These are phyloP conservation scores for Ustulina deusta DNA, from an alignment of 2,329 filamentous ascomycete species.

Conservation along the genomic window DNA sequence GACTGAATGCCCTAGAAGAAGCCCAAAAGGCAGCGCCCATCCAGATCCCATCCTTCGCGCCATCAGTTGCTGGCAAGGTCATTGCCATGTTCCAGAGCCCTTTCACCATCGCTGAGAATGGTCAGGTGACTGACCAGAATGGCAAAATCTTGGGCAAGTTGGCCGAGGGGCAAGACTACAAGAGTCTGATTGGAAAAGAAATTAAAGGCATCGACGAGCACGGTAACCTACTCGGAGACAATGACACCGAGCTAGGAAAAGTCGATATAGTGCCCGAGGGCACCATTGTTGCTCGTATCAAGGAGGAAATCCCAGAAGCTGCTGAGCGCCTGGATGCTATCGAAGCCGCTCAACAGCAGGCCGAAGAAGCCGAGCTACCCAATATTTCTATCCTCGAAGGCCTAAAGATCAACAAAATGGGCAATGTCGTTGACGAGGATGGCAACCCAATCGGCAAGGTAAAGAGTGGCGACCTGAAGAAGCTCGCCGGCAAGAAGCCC, in stretches of 20 bases:
- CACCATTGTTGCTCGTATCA: constrained; percentile 53
- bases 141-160: constrained; percentile 53
- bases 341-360: constrained; percentile 51
- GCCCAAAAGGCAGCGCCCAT: constrained; percentile 40
- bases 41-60: constrained; percentile 50
- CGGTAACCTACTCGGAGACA: constrained; percentile 75
- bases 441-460: constrained; percentile 60
- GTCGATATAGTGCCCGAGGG: constrained; percentile 64
- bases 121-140: constrained; percentile 62
- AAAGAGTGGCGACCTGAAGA: constrained; percentile 55
- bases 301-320: constrained; percentile 50
- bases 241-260: constrained; percentile 73
- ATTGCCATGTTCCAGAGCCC: constrained; percentile 51
- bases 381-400: constrained; percentile 54
- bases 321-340: constrained; percentile 50
- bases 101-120: constrained; percentile 60
- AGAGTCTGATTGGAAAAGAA: constrained; percentile 64
- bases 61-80: constrained; percentile 50
- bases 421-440: constrained; percentile 59
- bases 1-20: constrained; percentile 59
- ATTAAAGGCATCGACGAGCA: constrained; percentile 75
- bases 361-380: constrained; percentile 40
- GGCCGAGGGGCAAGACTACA: constrained; percentile 48
- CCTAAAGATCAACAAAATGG: constrained; percentile 58
- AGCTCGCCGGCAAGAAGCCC: constrained; percentile 57